phyloP scores from a whole-genome alignment of 352 stramenopile species.

The Pythium phragmitis region DNA sequence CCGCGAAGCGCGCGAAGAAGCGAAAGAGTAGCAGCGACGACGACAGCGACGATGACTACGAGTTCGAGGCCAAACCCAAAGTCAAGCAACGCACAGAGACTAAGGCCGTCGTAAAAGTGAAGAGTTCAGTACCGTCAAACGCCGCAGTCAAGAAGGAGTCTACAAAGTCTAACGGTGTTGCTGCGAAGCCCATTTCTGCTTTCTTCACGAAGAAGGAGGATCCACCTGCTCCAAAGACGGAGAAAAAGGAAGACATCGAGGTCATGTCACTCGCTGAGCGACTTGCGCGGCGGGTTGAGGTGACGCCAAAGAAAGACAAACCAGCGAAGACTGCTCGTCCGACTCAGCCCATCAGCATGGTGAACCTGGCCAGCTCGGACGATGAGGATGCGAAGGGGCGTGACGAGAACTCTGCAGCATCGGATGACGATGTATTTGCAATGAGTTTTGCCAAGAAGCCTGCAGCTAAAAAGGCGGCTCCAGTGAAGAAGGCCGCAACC shows the following conservation, averaged over 20 bases:
- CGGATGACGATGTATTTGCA: constrained; percentile 69
- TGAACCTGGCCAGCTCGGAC: constrained; percentile 53
- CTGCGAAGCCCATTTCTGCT: constrained; percentile 35
- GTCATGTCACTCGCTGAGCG: constrained; percentile 74
- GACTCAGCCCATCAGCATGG: constrained; percentile 23
- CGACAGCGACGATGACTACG: constrained; percentile 65
- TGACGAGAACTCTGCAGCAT: constrained; percentile 14
- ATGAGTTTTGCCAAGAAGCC: constrained; percentile 49
- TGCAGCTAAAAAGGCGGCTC: constrained; percentile 21
- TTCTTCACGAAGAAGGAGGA: constrained; percentile 44
- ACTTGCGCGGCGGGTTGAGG: constrained; percentile 52
- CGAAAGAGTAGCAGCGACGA: constrained; percentile 43
- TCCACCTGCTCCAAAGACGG: constrained; percentile 29
- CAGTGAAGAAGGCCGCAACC: constrained; percentile 17
- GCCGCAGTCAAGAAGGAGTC: constrained; percentile 26
- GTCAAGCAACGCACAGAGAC: constrained; percentile 41
- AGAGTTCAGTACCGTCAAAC: constrained; percentile 27
- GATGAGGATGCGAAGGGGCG: constrained; percentile 26
- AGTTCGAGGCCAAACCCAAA: constrained; percentile 41
- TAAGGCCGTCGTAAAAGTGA: constrained; percentile 18
- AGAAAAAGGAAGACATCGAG: constrained; percentile 65
- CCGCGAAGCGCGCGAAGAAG: constrained; percentile 49
- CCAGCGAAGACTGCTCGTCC: constrained; percentile 23
- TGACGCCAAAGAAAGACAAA: constrained; percentile 47
- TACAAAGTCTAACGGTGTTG: constrained; percentile 4